Evolutionary conservation across 306 rosid species (phyloP).

Genomic region (Cajanus cajan): DNA sequence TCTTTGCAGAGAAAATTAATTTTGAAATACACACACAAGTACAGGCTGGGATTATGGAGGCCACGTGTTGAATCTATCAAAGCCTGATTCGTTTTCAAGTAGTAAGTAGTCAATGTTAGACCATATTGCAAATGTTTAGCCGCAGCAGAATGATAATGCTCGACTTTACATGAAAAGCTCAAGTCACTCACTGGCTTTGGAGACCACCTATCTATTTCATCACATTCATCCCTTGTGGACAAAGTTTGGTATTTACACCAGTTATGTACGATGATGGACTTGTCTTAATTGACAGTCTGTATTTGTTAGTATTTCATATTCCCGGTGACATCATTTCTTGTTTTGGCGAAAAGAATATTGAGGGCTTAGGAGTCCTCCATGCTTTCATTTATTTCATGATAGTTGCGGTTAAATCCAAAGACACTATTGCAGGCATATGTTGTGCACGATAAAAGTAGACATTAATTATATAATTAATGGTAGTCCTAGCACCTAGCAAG

Average conservation of each 20-base stretch:
- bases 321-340: background rate
- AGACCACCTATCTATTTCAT: slow-evolving; percentile 12
- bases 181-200: background rate
- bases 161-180: slow-evolving; percentile 16
- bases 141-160: background rate
- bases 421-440: background rate
- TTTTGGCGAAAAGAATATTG: background rate
- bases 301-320: slow-evolving; percentile 7
- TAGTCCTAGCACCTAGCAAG: background rate
- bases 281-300: slow-evolving; percentile 13
- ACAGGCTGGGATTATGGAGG: slow-evolving; percentile 86
- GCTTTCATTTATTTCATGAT: slow-evolving; percentile 5
- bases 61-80: slow-evolving; percentile 59
- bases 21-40: slow-evolving; percentile 74
- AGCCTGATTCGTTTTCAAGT: slow-evolving; percentile 34
- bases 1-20: slow-evolving; percentile 81
- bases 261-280: slow-evolving; percentile 5
- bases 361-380: background rate
- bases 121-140: slow-evolving; percentile 12
- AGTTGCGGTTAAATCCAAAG: background rate
- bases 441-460: background rate
- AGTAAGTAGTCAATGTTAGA: slow-evolving; percentile 18
- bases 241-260: slow-evolving; percentile 15
- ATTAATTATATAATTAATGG: background rate
- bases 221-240: slow-evolving; percentile 20